Evolutionary conservation across 2,329 filamentous ascomycete genomes (phyloP).

Genomic region (Claviceps sp.): DNA sequence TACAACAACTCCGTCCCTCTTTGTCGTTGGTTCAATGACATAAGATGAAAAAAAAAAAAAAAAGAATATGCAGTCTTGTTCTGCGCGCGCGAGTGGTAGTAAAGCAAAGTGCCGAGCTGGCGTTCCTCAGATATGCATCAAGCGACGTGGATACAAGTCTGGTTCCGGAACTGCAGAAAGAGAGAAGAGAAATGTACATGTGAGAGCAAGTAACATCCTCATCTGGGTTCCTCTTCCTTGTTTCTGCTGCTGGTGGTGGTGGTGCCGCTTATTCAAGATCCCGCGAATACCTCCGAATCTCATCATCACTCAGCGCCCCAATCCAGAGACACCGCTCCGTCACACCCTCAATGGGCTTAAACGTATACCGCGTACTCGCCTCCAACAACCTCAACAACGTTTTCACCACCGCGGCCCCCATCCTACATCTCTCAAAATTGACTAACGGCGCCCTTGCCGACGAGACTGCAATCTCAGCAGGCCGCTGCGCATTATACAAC

Average conservation of each 20-base stretch:
- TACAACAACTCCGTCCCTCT: too few species aligned
- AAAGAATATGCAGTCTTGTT: too few species aligned
- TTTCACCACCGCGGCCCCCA: conserved; percentile 64
- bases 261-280: conserved; percentile 26
- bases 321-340: conserved; percentile 79
- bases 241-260: not conserved
- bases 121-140: too few species aligned
- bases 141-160: too few species aligned
- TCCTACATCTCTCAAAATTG: conserved; percentile 73
- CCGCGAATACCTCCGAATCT: conserved; percentile 47
- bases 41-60: too few species aligned
- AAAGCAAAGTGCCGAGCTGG: too few species aligned
- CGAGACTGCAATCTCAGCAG: conserved; percentile 57
- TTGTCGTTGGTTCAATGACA: too few species aligned
- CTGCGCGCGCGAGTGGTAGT: too few species aligned
- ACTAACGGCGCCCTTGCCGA: conserved; percentile 55
- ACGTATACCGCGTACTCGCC: conserved; percentile 60
- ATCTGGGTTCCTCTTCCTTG: not conserved
- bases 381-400: conserved; percentile 66
- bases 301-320: conserved; percentile 60
- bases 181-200: not conserved
- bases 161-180: not conserved
- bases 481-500: conserved; percentile 68
- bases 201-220: not conserved
- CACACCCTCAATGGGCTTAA: conserved; percentile 62